Base-by-base conservation (phyloP, 495 filamentous ascomycete species). In the Xylaria telfairii region DNA sequence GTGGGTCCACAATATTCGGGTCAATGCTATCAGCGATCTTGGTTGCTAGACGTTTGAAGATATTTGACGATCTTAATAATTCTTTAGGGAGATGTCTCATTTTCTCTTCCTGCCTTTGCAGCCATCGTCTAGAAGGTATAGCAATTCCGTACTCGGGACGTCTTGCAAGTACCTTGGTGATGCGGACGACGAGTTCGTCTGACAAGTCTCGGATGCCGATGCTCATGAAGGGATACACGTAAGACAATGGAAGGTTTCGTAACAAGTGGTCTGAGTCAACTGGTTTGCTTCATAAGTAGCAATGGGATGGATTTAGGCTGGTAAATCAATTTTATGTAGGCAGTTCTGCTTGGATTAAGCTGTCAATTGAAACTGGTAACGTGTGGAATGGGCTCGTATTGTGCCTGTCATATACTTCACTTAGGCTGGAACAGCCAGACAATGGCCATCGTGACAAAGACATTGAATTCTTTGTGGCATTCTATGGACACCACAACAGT, bases 121-220 rank as follows among this genome's bases (percentile, higher is more conserved):
- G 71, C 77, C 77, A 79, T 70, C 74, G 69, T 42, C 71, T 68
- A 46, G 77, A 79, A 17, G 77, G 77, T 32, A 69, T 66, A 7
- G 72, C 75, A 47, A 76, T 68, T 17, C 77, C 75, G 30, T 77
- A 77, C 34, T 79, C 73, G 1, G 75, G 75, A 13, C 73, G 77
- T 42, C 75, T 73, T 28, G 72, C 75, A 41, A 79, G 75, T 37
- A 79, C 42, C 21, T 30, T 68, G 5, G 75, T 77, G 28, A 79
- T 72, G 21, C 41, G 59, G 19, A 62, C 64, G 46, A 77, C 71
- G 8, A 60, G 32, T 15, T 68, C 69, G 28, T 54, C 47, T 15
- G 74, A 71, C 28, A 76, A 32, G 37, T 75, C 65, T 65, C 63
- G 63, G 30, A 76, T 49, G 19, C 73, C 67, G 64, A 72, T 65